Evolutionary conservation across 768 basidiomycete species (phyloP).

Genomic region (Hericium alpestre): DNA sequence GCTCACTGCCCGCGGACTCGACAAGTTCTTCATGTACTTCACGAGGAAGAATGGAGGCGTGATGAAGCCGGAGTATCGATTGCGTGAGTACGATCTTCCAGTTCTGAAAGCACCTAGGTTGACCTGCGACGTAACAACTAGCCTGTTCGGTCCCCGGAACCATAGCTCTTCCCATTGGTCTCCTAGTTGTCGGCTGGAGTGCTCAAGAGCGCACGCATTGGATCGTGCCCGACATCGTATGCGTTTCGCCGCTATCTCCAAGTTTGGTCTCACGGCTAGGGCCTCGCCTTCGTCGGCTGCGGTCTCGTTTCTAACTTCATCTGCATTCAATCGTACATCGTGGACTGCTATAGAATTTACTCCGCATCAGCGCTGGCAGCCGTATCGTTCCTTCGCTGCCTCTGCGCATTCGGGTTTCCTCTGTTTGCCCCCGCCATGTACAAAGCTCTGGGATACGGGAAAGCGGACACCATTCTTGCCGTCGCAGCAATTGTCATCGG

Average conservation of each 20-base stretch:
- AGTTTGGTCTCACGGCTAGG: slow-evolving; percentile 23
- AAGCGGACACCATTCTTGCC: slow-evolving; percentile 58
- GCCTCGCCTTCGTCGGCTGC: slow-evolving; percentile 43
- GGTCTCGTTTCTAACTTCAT: slow-evolving; percentile 54
- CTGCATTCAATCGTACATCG: slow-evolving; percentile 53
- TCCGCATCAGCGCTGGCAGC: slow-evolving; percentile 69
- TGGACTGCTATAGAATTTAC: slow-evolving; percentile 56
- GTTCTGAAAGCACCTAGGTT: background rate
- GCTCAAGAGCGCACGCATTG: slow-evolving; percentile 49
- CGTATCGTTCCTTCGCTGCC: slow-evolving; percentile 47
- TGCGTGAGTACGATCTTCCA: background rate
- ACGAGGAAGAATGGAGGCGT: background rate
- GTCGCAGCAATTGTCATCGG: slow-evolving; percentile 47
- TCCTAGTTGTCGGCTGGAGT: slow-evolving; percentile 67
- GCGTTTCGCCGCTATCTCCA: background rate
- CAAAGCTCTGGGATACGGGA: slow-evolving; percentile 54
- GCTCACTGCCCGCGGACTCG: background rate
- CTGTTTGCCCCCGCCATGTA: slow-evolving; percentile 68
- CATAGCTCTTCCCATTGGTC: slow-evolving; percentile 50
- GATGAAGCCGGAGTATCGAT: background rate
- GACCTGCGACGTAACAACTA: background rate
- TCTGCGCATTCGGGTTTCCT: slow-evolving; percentile 68
- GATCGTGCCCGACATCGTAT: slow-evolving; percentile 60
- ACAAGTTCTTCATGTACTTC: slow-evolving; percentile 8
- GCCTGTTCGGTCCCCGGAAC: slow-evolving; percentile 36